Conservation (phyloP, 129 eudicot species). For the Flaveria linearis region DNA sequence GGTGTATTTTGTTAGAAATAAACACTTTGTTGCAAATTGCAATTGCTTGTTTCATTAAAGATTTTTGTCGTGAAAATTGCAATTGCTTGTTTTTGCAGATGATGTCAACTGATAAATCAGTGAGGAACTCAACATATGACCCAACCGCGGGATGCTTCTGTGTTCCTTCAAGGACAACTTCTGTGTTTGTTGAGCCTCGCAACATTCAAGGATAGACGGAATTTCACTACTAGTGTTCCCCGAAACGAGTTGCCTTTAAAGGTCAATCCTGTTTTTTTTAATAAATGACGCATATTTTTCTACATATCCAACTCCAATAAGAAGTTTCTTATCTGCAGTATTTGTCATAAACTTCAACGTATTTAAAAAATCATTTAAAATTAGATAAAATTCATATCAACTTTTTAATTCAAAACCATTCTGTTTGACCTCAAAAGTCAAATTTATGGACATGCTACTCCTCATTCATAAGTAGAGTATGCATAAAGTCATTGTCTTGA, state of each 20-base stretch:
- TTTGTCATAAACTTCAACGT: not conserved
- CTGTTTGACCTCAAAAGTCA: not conserved
- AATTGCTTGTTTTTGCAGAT: slow-evolving; percentile 46
- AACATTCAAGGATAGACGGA: slow-evolving; percentile 12
- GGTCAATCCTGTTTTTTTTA: slow-evolving; percentile 19
- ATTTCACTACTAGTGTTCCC: not conserved
- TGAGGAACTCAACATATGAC: slow-evolving; percentile 67
- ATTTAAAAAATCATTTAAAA: not conserved
- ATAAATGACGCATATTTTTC: not conserved
- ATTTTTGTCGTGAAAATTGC: not conserved
- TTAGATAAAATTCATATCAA: not conserved
- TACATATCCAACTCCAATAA: slow-evolving; percentile 11
- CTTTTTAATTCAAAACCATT: slow-evolving; percentile 5
- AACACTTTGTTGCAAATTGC: not conserved
- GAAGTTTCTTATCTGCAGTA: not conserved
- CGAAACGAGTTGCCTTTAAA: slow-evolving; percentile 22
- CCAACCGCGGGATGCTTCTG: slow-evolving; percentile 61
- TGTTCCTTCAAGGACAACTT: slow-evolving; percentile 72
- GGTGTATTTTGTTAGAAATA: slow-evolving; percentile 41
- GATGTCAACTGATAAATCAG: slow-evolving; percentile 59
- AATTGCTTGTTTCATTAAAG: slow-evolving; percentile 3
- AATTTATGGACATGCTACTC: slow-evolving; percentile 1
- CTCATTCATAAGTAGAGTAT: slow-evolving; percentile 15
- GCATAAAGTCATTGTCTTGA: slow-evolving; percentile 31
- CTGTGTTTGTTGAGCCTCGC: slow-evolving; percentile 81